These are phyloP conservation scores for Rhodotorula toruloides DNA, from an alignment of 768 basidiomycete species.

Conservation along the genomic window DNA sequence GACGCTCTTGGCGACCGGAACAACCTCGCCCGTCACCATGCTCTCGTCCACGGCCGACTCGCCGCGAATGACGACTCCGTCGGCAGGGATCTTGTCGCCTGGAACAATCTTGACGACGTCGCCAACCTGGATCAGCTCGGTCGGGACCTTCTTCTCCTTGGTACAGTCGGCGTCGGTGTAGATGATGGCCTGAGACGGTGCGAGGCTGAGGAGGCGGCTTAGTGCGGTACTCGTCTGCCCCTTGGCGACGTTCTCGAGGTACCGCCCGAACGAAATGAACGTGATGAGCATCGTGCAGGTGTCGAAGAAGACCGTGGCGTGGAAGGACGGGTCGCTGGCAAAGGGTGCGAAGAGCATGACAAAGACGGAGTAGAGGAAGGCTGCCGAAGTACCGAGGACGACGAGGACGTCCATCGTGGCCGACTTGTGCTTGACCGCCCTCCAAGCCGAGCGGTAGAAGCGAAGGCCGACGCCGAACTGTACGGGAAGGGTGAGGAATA, in stretches of 20 bases:
- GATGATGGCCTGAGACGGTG: constrained; percentile 92
- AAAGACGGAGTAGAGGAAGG: constrained; percentile 81
- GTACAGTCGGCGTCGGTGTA: constrained; percentile 68
- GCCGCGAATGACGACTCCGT: constrained; percentile 81
- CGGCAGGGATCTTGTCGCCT: constrained; percentile 92
- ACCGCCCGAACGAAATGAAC: constrained; percentile 92
- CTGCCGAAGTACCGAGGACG: constrained; percentile 87
- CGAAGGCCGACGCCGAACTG: constrained; percentile 85
- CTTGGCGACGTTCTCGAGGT: constrained; percentile 92
- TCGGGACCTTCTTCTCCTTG: constrained; percentile 82
- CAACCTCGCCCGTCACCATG: constrained; percentile 89
- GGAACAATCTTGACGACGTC: constrained; percentile 91
- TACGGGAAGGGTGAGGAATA: constrained; percentile 76
- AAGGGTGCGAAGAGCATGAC: constrained; percentile 58
- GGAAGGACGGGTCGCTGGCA: constrained; percentile 56
- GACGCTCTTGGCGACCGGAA: constrained; percentile 75
- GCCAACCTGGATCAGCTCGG: constrained; percentile 88
- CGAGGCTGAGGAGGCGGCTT: constrained; percentile 89
- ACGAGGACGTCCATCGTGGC: constrained; percentile 99
- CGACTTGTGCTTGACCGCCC: constrained; percentile 76
- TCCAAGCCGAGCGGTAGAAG: constrained; percentile 86
- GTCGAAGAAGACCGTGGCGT: constrained; percentile 90
- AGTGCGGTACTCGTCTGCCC: constrained; percentile 94
- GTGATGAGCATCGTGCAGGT: constrained; percentile 98
- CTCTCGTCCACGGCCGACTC: constrained; percentile 89